Base-by-base conservation (phyloP, 371 early-diverging fungal genomes). In the Cokeromyces recurvatus region DNA sequence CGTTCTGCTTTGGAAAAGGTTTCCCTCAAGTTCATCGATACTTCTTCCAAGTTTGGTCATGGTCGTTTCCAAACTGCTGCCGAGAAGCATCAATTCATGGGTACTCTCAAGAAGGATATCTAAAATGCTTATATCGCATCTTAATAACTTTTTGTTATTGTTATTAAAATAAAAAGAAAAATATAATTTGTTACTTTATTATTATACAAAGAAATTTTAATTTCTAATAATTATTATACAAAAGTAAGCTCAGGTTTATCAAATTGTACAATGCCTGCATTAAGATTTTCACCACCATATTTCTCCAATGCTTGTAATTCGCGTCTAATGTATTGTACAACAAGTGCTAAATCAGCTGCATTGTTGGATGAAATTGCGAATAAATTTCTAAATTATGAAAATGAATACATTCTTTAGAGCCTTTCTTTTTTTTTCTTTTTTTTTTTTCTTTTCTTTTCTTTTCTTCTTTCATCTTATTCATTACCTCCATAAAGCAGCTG, bases 1-100 rank as follows among this genome's bases (percentile, higher is more conserved):
- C 91, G 97, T 57, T 86, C 89, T 51, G 92, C 97, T 58, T 79
- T 94, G 57, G 99, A 99, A 82, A 89, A 96, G 79, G 87, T 98
- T 66, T 66, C 71, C 57, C 87, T 99, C 78, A 91, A 91, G 87
- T 99, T 98, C 85, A 94, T 99, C 85, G 99, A 99, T 80, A 99
- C 99, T 45, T 89, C 96, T 46, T 98, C 99, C 85, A 99, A 99
- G 91, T 98, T 96, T 78, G 99, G 99, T 66, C 95, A 95, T 79
- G 99, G 99, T 83, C 94, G 99, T 71, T 99, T 99, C 99, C 99
- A 99, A 85, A 98, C 99, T 68, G 77, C 87, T 59, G 92, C 83
- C 68, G 99, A 99, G 84, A 99, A 99, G 92, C 78, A 81, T 68
- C 83, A 86, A 49, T 98, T 95, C 89, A 86, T 90, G 84, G 98